A percentile compares a stretch with the other conserved stretches of the same genome.
These are phyloP conservation scores for Trifolium repens DNA, from an alignment of 306 rosid genomes.

Conservation along the genomic window DNA sequence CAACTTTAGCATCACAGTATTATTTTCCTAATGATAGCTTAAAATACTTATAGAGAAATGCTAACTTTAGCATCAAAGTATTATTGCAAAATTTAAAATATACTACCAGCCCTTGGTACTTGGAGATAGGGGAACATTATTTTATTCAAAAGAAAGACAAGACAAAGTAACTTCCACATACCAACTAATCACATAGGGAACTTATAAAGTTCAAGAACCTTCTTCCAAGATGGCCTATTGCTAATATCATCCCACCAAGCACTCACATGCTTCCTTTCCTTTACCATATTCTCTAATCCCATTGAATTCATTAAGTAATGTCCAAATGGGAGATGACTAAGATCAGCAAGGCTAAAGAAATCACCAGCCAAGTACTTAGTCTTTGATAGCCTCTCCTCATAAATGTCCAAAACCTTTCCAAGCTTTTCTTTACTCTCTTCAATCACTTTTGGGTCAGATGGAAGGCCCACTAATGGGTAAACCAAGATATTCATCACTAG, in stretches of 20 bases:
- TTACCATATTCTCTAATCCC: conserved; percentile 18
- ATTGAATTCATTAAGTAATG: conserved; percentile 25
- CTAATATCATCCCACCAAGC: conserved; percentile 49
- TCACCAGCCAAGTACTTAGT: conserved; percentile 42
- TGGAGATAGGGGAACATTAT: neutral
- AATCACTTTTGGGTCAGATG: conserved; percentile 17
- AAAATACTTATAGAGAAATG: neutral
- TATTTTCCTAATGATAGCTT: neutral
- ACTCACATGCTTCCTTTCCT: conserved; percentile 41
- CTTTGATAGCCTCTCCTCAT: conserved; percentile 36
- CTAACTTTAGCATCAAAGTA: neutral
- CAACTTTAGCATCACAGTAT: neutral
- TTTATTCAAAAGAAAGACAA: neutral
- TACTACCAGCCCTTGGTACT: neutral
- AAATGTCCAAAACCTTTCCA: conserved; percentile 32
- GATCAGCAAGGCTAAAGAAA: conserved; percentile 46
- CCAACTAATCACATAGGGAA: neutral
- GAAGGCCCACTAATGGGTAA: neutral
- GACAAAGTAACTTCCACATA: neutral
- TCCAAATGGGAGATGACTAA: conserved; percentile 43
- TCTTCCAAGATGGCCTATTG: conserved; percentile 46
- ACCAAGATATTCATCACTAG: conserved; percentile 13
- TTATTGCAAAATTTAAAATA: neutral
- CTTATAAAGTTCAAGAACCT: conserved; percentile 22
- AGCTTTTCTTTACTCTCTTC: conserved; percentile 38